Evolutionary conservation across 106 monocot genomes (phyloP).

Genomic region (Amphibolis antarctica): DNA sequence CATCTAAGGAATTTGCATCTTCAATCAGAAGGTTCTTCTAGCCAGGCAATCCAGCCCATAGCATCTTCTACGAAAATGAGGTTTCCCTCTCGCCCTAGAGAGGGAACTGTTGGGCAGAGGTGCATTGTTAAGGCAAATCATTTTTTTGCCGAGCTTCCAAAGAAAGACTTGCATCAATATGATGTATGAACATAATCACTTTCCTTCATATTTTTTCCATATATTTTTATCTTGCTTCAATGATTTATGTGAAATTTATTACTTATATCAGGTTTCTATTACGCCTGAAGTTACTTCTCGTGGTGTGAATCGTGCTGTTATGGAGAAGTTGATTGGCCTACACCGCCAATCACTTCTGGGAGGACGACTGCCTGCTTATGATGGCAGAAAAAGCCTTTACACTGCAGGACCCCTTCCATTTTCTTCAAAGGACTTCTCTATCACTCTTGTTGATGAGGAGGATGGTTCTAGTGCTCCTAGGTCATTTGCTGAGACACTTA

Average conservation of each 20-base stretch:
- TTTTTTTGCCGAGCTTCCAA: constrained; percentile 66
- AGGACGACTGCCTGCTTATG: constrained; percentile 85
- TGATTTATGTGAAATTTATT: background rate
- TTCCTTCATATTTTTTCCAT: background rate
- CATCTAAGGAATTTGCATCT: too few relatives aligned
- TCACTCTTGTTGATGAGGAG: constrained; percentile 63
- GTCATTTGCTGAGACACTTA: too few relatives aligned
- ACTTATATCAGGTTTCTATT: constrained; percentile 49
- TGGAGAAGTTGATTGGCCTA: constrained; percentile 48
- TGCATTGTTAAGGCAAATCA: constrained; percentile 93
- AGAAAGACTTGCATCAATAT: constrained; percentile 87
- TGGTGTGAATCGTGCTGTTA: constrained; percentile 76
- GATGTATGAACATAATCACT: constrained; percentile 34
- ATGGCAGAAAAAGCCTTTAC: constrained; percentile 87
- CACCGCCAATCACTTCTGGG: constrained; percentile 49
- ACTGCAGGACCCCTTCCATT: constrained; percentile 82
- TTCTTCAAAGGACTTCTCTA: constrained; percentile 46
- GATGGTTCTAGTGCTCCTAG: constrained; percentile 36
- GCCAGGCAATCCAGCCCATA: constrained; percentile 27
- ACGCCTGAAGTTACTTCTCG: constrained; percentile 70
- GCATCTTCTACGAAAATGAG: constrained; percentile 50
- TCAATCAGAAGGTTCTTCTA: constrained; percentile 19
- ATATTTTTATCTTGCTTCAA: too few relatives aligned
- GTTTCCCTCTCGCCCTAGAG: constrained; percentile 71
- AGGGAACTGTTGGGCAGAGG: constrained; percentile 40